Base-by-base conservation (phyloP, 176 grass and related monocot genomes). In the Cenchrus americanus region DNA sequence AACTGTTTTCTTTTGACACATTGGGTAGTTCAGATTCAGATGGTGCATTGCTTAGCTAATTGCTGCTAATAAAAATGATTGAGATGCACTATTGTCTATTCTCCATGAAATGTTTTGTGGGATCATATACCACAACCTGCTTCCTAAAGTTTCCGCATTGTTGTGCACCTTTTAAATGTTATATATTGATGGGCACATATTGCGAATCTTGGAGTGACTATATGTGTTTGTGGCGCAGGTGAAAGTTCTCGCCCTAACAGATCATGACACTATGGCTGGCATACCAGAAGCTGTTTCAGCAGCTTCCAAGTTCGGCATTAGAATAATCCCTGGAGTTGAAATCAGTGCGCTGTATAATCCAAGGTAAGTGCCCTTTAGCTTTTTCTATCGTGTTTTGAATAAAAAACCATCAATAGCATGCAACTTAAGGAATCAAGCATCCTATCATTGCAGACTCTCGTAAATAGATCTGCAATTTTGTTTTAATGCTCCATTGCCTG, bases 191-290 rank as follows among this genome's bases (percentile, higher is more conserved):
- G 14, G 1, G 6, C 41, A 10, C 14, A 65, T 26, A 24, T 40
- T 15, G 17, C 52, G 67, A 61, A 22, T 77, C 40, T 37, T 75
- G 43, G 58, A 82, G 72, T 72, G 57, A 92, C 68, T 71, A 76
- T 81, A 24, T 27, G 81, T 73, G 34, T 49, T 30, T 54, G 22
- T 71, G 71, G 1, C 66, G n/a, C 76, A 99, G 93, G 96, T 99
- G 60, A 96, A 90, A 84, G 93, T 99, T 89, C 93, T 99, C 42
- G 91, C 96, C 46, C 80, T 99, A 53, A 99, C 96, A 22, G 96
- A 99, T 83, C 96, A 96, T 84, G 96, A 99, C 82, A 99, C 91
- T 21, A 92, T 96, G 96, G 87, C 71, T 92, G 93, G 96, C 32
- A 82, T 99, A 88, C 87, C 89, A n/a, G 93, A 94, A 78, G 93